Conservation (phyloP, 2,329 filamentous ascomycete species). For the Fusarium piperis region DNA sequence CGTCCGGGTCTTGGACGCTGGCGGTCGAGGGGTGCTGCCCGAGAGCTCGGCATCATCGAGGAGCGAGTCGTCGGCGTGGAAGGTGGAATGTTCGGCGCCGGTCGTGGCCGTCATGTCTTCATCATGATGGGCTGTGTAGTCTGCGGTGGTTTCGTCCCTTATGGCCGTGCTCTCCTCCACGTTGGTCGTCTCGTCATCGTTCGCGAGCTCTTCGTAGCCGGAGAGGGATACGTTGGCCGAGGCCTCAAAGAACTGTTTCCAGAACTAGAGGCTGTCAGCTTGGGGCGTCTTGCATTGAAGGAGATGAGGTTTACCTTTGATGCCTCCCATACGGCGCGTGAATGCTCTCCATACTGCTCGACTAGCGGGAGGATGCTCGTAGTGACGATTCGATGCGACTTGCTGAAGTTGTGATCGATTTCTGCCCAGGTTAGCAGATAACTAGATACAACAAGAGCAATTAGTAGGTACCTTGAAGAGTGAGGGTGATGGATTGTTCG, state of each 20-base stretch:
- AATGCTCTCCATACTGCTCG: conserved; percentile 94
- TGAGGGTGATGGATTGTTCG: conserved; percentile 96
- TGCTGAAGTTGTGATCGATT: conserved; percentile 98
- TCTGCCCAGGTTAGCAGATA: conserved; percentile 61
- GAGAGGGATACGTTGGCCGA: conserved; percentile 97
- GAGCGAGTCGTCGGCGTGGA: conserved; percentile 68
- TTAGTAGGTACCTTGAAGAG: conserved; percentile 79
- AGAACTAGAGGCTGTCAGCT: conserved; percentile 71
- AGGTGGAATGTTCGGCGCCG: conserved; percentile 48
- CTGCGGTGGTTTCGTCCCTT: conserved; percentile 63
- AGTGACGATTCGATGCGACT: conserved; percentile 94
- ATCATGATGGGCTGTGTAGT: conserved; percentile 56
- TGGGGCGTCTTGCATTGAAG: neutral
- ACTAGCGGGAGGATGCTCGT: conserved; percentile 92
- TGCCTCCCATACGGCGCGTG: conserved; percentile 93
- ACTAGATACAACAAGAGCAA: neutral
- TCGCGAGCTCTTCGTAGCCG: conserved; percentile 86
- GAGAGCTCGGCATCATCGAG: conserved; percentile 71
- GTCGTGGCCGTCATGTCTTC: conserved; percentile 52
- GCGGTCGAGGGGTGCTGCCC: conserved; percentile 74
- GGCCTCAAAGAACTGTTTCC: conserved; percentile 99
- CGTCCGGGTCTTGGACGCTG: conserved; percentile 60
- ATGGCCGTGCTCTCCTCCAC: conserved; percentile 64
- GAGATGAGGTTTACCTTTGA: conserved; percentile 72
- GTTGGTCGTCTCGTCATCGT: conserved; percentile 68